These are phyloP conservation scores for Venustampulla echinocandica DNA, from an alignment of 495 filamentous ascomycete genomes.

Conservation along the genomic window DNA sequence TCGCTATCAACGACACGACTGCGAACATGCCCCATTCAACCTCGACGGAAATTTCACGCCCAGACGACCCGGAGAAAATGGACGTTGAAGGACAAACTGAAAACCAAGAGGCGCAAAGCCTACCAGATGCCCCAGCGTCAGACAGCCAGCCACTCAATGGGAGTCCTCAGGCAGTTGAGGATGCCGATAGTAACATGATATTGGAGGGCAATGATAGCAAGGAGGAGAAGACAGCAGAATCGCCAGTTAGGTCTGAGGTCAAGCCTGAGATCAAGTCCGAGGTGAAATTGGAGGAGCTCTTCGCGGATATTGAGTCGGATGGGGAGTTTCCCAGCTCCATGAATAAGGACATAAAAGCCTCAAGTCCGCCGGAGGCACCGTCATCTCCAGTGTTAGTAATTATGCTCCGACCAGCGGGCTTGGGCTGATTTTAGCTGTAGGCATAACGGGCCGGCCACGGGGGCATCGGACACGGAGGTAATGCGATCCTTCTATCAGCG, in stretches of 20 bases:
- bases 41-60: too few relatives aligned
- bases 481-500: slow-evolving; percentile 92
- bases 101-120: too few relatives aligned
- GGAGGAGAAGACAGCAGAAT: slow-evolving; percentile 18
- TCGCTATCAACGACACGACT: too few relatives aligned
- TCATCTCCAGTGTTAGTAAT: slow-evolving; percentile 32
- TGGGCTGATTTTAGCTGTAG: slow-evolving; percentile 9
- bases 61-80: too few relatives aligned
- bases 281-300: slow-evolving; percentile 71
- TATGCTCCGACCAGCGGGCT: background rate
- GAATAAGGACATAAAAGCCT: slow-evolving; percentile 34
- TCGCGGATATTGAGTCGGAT: slow-evolving; percentile 69
- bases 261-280: slow-evolving; percentile 14
- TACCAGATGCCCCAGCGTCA: too few relatives aligned
- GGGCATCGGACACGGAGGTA: slow-evolving; percentile 62
- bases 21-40: too few relatives aligned
- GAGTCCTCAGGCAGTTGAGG: too few relatives aligned
- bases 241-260: too few relatives aligned
- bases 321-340: slow-evolving; percentile 62
- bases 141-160: too few relatives aligned
- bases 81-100: too few relatives aligned
- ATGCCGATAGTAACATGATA: slow-evolving; percentile 21
- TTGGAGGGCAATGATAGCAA: slow-evolving; percentile 28
- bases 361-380: slow-evolving; percentile 35
- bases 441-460: slow-evolving; percentile 18